phyloP scores from a whole-genome alignment of 306 rosid genomes.

The Mimosa pudica region DNA sequence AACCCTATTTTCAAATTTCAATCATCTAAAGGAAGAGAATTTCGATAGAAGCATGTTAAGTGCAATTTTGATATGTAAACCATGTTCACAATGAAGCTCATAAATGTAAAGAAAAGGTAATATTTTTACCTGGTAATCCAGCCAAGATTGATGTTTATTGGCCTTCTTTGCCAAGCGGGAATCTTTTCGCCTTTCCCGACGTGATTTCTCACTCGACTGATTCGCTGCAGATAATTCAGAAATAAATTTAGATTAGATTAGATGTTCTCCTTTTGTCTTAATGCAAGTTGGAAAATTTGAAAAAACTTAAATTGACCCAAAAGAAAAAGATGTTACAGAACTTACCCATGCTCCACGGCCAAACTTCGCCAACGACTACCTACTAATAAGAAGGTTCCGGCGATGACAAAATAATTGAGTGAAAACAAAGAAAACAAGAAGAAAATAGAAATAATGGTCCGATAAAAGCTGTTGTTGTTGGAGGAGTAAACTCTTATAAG shows the following conservation, averaged over 20 bases:
- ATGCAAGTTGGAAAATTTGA: background rate
- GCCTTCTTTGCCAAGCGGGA: conserved; percentile 62
- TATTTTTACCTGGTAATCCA: conserved; percentile 52
- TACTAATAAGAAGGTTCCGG: no score
- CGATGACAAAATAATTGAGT: no score
- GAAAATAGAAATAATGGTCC: no score
- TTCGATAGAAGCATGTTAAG: background rate
- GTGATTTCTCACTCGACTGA: conserved; percentile 49
- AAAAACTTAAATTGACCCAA: background rate
- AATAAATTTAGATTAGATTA: background rate
- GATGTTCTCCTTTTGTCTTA: background rate
- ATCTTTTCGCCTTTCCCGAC: conserved; percentile 68
- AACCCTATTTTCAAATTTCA: background rate
- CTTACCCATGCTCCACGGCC: conserved; percentile 31
- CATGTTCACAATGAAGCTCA: background rate
- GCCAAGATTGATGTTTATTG: conserved; percentile 56
- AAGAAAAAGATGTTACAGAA: background rate
- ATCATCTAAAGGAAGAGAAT: background rate
- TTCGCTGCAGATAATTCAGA: conserved; percentile 33
- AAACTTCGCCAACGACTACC: no score
- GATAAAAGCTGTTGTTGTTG: no score
- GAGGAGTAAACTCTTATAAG: no score
- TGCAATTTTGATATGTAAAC: background rate
- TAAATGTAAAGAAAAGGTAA: background rate
- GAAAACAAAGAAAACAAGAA: no score